A percentile compares a stretch with the other conserved stretches of the same genome.
Conservation (phyloP, 805 yeast genomes). For the Starmerella cellae region DNA sequence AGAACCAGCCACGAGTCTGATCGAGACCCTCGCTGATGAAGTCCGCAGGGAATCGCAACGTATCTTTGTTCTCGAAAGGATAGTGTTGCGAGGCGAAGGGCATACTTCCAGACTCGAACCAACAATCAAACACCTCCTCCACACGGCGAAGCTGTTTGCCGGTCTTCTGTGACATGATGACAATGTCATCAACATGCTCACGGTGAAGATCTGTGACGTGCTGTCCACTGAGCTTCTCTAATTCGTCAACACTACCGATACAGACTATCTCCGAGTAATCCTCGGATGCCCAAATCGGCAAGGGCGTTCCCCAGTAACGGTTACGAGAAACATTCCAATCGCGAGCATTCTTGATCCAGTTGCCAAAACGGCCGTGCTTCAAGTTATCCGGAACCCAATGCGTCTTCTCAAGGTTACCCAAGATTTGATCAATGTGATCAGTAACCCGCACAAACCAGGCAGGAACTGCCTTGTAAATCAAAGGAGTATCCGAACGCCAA, state of each 20-base stretch:
- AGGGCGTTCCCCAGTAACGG: constrained; percentile 99
- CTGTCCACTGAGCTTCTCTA: constrained; percentile 71
- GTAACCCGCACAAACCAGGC: constrained; percentile 94
- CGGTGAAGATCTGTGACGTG: constrained; percentile 84
- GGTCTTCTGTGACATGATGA: constrained; percentile 84
- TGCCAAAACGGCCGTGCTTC: constrained; percentile 89
- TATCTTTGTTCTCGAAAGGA: constrained; percentile 77
- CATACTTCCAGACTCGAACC: constrained; percentile 99
- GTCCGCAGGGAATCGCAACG: constrained; percentile 81
- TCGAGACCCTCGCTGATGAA: constrained; percentile 97
- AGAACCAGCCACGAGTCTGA: constrained; percentile 99
- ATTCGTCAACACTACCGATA: constrained; percentile 80
- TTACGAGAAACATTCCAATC: constrained; percentile 98
- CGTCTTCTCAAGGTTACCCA: constrained; percentile 69
- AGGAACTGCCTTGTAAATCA: constrained; percentile 90
- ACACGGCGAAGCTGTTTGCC: constrained; percentile 79
- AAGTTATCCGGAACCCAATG: constrained; percentile 89
- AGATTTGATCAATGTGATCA: constrained; percentile 78
- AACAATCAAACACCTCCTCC: constrained; percentile 97
- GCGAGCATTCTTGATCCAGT: constrained; percentile 98
- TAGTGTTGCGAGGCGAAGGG: constrained; percentile 95
- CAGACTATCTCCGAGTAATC: constrained; percentile 88
- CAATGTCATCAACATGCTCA: constrained; percentile 77
- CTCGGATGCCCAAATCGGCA: constrained; percentile 94
- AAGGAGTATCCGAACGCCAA: constrained; percentile 99